Conservation (phyloP, 352 stramenopile species). For the Albugo candida region DNA sequence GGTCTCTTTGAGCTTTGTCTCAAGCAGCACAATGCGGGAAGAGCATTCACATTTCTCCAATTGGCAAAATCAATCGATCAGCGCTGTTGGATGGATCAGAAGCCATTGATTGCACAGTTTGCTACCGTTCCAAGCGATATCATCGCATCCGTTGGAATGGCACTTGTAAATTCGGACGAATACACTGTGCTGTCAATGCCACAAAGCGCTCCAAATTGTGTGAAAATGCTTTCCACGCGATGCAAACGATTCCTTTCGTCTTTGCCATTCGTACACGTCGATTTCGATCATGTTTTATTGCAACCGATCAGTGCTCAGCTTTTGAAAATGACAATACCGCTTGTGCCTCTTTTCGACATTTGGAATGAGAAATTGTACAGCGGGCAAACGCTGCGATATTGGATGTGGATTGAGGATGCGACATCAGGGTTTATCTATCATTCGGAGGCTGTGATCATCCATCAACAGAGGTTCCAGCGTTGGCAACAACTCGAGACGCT, state of each 20-base stretch:
- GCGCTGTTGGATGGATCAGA: slow-evolving; percentile 94
- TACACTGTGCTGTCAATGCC: slow-evolving; percentile 32
- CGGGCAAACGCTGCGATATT: slow-evolving; percentile 70
- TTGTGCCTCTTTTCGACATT: slow-evolving; percentile 40
- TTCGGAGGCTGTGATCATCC: slow-evolving; percentile 79
- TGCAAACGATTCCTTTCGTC: not conserved
- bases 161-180: slow-evolving; percentile 64
- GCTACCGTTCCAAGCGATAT: slow-evolving; percentile 76
- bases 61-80: slow-evolving; percentile 96
- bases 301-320: slow-evolving; percentile 93
- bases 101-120: slow-evolving; percentile 82
- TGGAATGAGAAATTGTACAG: slow-evolving; percentile 44
- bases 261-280: slow-evolving; percentile 22
- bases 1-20: slow-evolving; percentile 98
- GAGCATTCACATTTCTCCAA: slow-evolving; percentile 87
- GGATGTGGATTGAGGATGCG: slow-evolving; percentile 96
- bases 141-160: slow-evolving; percentile 16
- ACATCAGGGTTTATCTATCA: slow-evolving; percentile 86
- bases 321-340: slow-evolving; percentile 78
- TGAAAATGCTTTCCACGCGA: slow-evolving; percentile 16
- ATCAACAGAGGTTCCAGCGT: slow-evolving; percentile 47
- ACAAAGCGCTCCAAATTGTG: slow-evolving; percentile 42
- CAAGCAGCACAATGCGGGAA: slow-evolving; percentile 69
- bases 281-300: slow-evolving; percentile 48
- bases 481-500: slow-evolving; percentile 51